Percentiles rank a stretch among this genome's conserved stretches.
phyloP scores from a whole-genome alignment of 176 grass and related monocot genomes.

The Microstegium vimineum region DNA sequence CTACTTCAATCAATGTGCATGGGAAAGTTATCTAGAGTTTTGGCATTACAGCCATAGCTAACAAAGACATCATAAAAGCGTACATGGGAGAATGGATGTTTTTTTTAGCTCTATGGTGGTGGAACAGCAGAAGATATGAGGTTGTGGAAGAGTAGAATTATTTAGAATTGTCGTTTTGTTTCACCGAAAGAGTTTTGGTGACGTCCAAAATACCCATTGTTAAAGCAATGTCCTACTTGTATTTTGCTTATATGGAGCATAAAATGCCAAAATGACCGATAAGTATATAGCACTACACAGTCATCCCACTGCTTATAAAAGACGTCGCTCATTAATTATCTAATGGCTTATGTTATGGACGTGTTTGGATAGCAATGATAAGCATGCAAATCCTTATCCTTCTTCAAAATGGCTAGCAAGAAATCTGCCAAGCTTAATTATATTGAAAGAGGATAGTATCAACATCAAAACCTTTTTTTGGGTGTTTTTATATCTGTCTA shows the following conservation, averaged over 20 bases:
- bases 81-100: not conserved
- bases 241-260: not conserved
- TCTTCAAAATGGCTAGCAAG: not conserved
- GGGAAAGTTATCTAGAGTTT: not conserved
- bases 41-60: not conserved
- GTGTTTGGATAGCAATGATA: not conserved
- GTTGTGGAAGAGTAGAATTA: not conserved
- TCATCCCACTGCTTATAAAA: not conserved
- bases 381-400: not conserved
- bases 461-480: not conserved
- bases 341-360: no score
- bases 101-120: no score
- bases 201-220: not conserved
- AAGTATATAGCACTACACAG: not conserved
- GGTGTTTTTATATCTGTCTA: not conserved
- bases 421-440: not conserved
- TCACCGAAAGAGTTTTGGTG: not conserved
- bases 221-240: not conserved
- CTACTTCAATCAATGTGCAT: not conserved
- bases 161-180: not conserved
- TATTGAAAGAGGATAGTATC: not conserved
- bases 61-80: not conserved
- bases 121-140: not conserved
- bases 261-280: not conserved
- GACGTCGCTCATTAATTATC: fast-evolving